Percentiles rank a stretch among this genome's conserved stretches.
Conservation (phyloP, 495 filamentous ascomycete species). For the Podospora didyma region DNA sequence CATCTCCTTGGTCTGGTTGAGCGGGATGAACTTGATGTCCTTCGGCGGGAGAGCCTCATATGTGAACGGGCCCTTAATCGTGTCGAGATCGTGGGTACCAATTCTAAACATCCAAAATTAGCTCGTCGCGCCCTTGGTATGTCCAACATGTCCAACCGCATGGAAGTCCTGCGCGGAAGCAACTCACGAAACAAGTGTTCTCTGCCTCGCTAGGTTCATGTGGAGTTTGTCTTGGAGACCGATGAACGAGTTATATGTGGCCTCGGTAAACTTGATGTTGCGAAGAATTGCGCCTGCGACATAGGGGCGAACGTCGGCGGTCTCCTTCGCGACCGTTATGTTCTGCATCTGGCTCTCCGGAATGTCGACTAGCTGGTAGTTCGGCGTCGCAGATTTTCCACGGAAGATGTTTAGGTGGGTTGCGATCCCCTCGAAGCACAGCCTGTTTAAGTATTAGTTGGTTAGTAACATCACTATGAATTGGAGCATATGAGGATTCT, state of each 20-base stretch:
- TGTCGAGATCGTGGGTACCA: conserved; percentile 95
- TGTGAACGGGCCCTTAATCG: conserved; percentile 88
- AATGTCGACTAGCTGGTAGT: conserved; percentile 69
- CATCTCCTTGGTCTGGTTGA: conserved; percentile 89
- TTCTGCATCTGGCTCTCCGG: conserved; percentile 68
- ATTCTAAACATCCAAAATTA: conserved; percentile 43
- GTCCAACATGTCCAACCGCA: too few relatives aligned
- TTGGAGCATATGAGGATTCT: too few relatives aligned
- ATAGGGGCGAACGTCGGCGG: conserved; percentile 74
- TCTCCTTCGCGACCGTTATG: conserved; percentile 77
- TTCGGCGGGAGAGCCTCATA: conserved; percentile 92
- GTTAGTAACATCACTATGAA: too few relatives aligned
- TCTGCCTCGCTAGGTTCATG: conserved; percentile 88
- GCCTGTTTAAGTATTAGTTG: too few relatives aligned
- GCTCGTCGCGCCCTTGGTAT: neutral
- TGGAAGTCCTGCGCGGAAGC: neutral
- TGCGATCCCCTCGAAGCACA: conserved; percentile 96
- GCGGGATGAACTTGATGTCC: conserved; percentile 82
- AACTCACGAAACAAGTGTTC: conserved; percentile 73
- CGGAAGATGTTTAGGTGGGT: conserved; percentile 95
- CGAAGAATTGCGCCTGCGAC: conserved; percentile 84
- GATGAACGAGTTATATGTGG: conserved; percentile 95
- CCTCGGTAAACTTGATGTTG: conserved; percentile 85
- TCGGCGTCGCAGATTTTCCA: conserved; percentile 66
- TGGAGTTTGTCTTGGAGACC: conserved; percentile 96